Percentiles rank a stretch among this genome's conserved stretches.
Conservation (phyloP, 371 early-diverging fungal species). For the Syncephalastrum racemosum region DNA sequence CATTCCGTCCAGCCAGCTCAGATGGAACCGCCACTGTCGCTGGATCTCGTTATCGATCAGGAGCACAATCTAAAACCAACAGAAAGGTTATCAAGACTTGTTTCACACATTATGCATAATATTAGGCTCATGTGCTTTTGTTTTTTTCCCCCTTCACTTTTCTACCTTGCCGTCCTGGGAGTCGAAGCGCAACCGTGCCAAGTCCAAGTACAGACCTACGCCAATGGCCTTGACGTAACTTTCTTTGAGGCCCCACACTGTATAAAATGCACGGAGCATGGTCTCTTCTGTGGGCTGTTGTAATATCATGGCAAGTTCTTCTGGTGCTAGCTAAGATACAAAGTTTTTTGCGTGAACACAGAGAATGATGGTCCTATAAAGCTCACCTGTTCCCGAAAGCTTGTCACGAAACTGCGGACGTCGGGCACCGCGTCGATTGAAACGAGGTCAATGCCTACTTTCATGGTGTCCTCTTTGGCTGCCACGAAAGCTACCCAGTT, state of each 20-base stretch:
- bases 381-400: conserved; percentile 39
- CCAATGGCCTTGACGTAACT: conserved; percentile 64
- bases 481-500: conserved; percentile 59
- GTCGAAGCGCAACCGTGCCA: conserved; percentile 39
- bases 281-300: background rate
- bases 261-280: conserved; percentile 43
- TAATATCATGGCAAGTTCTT: conserved; percentile 30
- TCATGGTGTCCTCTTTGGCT: conserved; percentile 11
- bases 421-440: conserved; percentile 33
- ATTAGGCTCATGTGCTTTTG: background rate
- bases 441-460: conserved; percentile 58
- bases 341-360: no score
- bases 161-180: background rate
- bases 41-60: conserved; percentile 4
- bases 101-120: no score
- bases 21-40: conserved; percentile 19
- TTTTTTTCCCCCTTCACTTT: conserved; percentile 13
- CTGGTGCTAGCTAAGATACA: conserved; percentile 28
- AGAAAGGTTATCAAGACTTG: no score
- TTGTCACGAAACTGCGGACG: conserved; percentile 20
- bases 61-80: no score
- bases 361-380: background rate
- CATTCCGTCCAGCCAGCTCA: conserved; percentile 24
- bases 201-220: conserved; percentile 52
- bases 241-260: conserved; percentile 64